Evolutionary conservation across 805 yeast genomes (phyloP), one percentile per base, ranked within the genome.

Genomic region (Candida ipomoeae): DNA sequence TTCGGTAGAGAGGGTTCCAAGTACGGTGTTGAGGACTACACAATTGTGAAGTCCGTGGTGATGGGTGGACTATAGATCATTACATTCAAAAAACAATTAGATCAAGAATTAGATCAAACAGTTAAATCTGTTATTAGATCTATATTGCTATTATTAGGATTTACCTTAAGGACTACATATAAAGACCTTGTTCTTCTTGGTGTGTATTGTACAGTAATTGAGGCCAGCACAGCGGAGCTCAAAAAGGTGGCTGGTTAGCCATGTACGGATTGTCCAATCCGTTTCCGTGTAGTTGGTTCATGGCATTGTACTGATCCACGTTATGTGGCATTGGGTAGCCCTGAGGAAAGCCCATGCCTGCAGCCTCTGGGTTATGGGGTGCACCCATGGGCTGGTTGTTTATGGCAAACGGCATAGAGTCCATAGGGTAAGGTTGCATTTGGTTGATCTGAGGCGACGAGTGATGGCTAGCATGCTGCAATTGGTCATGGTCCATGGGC

Each of bases 1-100:
- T 84, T 83, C 58, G 92, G 94, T 48, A 80, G 90, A 67, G 91
- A 86, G 70, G 91, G 90, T 50, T 84, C 90, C 21, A 77, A 79
- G 61, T 83, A 81, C 63, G 94, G 94, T 37, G 64, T 85, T 46
- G 89, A 86, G 49, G 94, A 87, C 66, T 87, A 86, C 68, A 70
- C 81, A 7, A 77, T 78, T 20, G 65, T 85, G 54, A 87, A 87
- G 70, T 76, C 87, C 14, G 68, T 87, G 37, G 87, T 84, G 40
- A 42, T 52, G 36, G 55, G 55, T 5, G 54, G 53, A 14, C 50
- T 50, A 18, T 50, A 34, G 36, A 33, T 8, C 11, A 26, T 26
- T 26, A 4, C 29, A 26, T 26, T 26, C 10, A 26, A 26, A 10
- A 4, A 26, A 15, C 6, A n/a, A 17, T 26, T 10, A 31, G 37